phyloP scores from a whole-genome alignment of 2,329 filamentous ascomycete genomes.

The Fusarium hainanense region DNA sequence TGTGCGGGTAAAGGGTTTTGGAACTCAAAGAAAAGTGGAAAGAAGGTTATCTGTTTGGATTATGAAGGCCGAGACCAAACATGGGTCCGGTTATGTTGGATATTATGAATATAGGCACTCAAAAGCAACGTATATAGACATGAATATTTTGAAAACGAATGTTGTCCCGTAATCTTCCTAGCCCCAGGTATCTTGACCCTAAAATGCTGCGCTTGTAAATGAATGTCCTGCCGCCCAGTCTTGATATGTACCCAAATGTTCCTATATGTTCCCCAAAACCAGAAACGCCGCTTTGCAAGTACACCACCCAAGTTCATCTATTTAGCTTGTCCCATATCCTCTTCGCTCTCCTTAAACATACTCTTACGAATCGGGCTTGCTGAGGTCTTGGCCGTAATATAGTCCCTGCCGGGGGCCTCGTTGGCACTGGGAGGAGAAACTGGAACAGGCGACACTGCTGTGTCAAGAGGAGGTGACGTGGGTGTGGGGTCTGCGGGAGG shows the following conservation, averaged over 20 bases:
- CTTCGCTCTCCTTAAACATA: constrained; percentile 56
- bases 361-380: constrained; percentile 52
- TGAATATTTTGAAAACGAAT: constrained; percentile 27
- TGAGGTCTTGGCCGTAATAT: constrained; percentile 43
- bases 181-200: constrained; percentile 10
- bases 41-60: background rate
- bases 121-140: constrained; percentile 34
- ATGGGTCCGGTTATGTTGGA: background rate
- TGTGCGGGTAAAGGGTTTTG: background rate
- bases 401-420: constrained; percentile 45
- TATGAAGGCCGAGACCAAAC: background rate
- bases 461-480: constrained; percentile 13
- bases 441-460: constrained; percentile 4
- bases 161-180: constrained; percentile 15
- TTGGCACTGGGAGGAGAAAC: constrained; percentile 47
- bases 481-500: constrained; percentile 22
- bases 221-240: constrained; percentile 29
- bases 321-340: constrained; percentile 51
- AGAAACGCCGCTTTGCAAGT: constrained; percentile 34
- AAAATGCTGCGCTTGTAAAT: constrained; percentile 24
- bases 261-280: background rate
- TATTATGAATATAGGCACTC: constrained; percentile 19
- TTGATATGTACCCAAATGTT: constrained; percentile 1
- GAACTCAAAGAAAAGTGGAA: background rate
- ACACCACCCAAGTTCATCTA: constrained; percentile 1